Conservation (phyloP, 306 rosid species). For the Trichosanthes truncata region DNA sequence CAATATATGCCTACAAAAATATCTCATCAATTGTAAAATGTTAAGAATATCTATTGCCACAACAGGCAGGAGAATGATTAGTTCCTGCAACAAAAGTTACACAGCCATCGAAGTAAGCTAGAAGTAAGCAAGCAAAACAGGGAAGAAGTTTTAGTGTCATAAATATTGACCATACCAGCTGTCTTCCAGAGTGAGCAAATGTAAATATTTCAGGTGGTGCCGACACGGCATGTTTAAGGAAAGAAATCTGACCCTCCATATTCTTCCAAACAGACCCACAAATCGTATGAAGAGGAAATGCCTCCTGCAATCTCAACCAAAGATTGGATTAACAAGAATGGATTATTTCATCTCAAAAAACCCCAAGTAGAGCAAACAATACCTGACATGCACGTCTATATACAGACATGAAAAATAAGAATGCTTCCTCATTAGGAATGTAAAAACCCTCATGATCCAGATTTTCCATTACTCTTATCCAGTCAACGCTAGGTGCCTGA, state of each 20-base stretch:
- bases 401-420: slow-evolving; percentile 74
- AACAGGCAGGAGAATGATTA: background rate
- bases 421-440: slow-evolving; percentile 86
- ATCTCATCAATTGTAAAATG: slow-evolving; percentile 7
- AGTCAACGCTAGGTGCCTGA: slow-evolving; percentile 81
- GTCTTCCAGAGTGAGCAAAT: slow-evolving; percentile 69
- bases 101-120: background rate
- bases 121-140: background rate
- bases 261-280: slow-evolving; percentile 97
- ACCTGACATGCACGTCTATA: slow-evolving; percentile 74
- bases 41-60: background rate
- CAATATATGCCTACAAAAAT: slow-evolving; percentile 50
- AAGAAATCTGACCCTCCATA: slow-evolving; percentile 91
- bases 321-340: background rate
- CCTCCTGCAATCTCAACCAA: slow-evolving; percentile 49
- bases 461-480: slow-evolving; percentile 73
- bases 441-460: slow-evolving; percentile 93
- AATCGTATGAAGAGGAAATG: slow-evolving; percentile 88
- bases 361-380: slow-evolving; percentile 5
- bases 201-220: slow-evolving; percentile 78
- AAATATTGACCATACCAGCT: slow-evolving; percentile 43
- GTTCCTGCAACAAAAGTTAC: background rate
- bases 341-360: slow-evolving; percentile 4
- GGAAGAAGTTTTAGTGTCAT: background rate
- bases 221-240: slow-evolving; percentile 73